Conservation (phyloP, 1,284 basidiomycete genomes). For the Trametes sp. region DNA sequence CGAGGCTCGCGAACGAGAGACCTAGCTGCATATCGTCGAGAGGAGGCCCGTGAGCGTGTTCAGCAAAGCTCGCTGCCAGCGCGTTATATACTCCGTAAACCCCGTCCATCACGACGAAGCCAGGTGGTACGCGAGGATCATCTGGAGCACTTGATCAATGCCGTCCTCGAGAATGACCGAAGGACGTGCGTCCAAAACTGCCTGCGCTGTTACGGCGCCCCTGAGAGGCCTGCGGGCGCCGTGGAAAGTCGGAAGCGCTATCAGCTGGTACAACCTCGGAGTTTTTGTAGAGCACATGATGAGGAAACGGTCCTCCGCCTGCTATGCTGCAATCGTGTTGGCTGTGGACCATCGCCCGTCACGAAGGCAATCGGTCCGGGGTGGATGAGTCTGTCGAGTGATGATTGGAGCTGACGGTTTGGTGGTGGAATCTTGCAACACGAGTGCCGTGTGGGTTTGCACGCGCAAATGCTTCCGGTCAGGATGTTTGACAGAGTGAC, state of each 20-base stretch:
- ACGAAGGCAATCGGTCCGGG: not conserved
- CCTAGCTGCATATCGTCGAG: slow-evolving; percentile 13
- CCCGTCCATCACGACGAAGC: slow-evolving; percentile 4
- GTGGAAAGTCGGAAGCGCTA: slow-evolving; percentile 12
- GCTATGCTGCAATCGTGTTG: not conserved
- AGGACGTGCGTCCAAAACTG: slow-evolving; percentile 1
- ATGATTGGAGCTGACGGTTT: too few relatives aligned
- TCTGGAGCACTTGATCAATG: slow-evolving; percentile 13
- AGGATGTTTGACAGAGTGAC: not conserved
- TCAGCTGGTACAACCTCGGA: slow-evolving; percentile 31
- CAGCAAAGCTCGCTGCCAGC: not conserved
- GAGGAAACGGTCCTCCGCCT: slow-evolving; percentile 23
- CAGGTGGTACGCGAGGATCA: not conserved
- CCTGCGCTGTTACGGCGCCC: slow-evolving; percentile 8
- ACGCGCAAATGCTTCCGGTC: not conserved
- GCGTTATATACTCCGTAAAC: slow-evolving; percentile 16
- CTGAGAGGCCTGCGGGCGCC: slow-evolving; percentile 4
- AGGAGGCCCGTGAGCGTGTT: not conserved
- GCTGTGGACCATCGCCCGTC: too few relatives aligned
- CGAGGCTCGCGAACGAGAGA: slow-evolving; percentile 2
- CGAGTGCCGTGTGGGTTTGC: too few relatives aligned
- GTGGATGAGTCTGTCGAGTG: not conserved
- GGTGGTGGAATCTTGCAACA: too few relatives aligned
- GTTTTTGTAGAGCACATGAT: slow-evolving; percentile 26
- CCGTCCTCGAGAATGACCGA: slow-evolving; percentile 7